These are phyloP conservation scores for Fusarium tuaranense DNA, from an alignment of 2,329 filamentous ascomycete species.

Conservation along the genomic window DNA sequence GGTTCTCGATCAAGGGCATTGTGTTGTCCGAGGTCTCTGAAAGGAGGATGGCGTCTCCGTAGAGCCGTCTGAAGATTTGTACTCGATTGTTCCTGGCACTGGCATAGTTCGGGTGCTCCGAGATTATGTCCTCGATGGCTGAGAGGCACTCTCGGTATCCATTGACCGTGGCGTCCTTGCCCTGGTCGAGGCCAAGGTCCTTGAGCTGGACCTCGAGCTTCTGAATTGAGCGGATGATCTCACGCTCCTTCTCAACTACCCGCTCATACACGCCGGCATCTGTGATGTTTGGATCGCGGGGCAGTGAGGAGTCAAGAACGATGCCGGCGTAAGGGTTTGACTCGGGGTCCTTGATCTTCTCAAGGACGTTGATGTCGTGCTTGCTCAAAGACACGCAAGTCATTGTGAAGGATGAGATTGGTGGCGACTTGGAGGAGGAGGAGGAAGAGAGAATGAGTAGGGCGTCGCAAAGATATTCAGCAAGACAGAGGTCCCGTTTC, in stretches of 20 bases:
- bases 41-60: conserved; percentile 70
- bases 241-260: conserved; percentile 63
- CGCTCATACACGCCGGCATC: conserved; percentile 63
- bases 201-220: conserved; percentile 65
- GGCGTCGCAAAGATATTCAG: background rate
- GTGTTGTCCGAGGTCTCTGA: conserved; percentile 50
- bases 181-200: conserved; percentile 52
- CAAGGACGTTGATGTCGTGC: conserved; percentile 71
- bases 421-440: conserved; percentile 1
- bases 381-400: conserved; percentile 62
- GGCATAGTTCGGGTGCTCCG: conserved; percentile 72
- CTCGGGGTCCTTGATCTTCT: conserved; percentile 76
- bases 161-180: conserved; percentile 51
- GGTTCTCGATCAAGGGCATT: conserved; percentile 56
- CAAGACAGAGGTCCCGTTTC: conserved; percentile 1
- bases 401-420: conserved; percentile 54
- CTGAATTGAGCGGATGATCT: conserved; percentile 67
- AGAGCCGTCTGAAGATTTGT: conserved; percentile 72
- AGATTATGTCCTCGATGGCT: conserved; percentile 67
- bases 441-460: background rate
- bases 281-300: conserved; percentile 68
- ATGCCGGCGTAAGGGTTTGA: conserved; percentile 66
- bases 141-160: conserved; percentile 62
- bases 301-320: conserved; percentile 65
- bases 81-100: conserved; percentile 81